A percentile compares a stretch with the other conserved stretches of the same genome.
phyloP scores from a whole-genome alignment of 108 stramenopile genomes.

The Pseudonitzschia pungens region DNA sequence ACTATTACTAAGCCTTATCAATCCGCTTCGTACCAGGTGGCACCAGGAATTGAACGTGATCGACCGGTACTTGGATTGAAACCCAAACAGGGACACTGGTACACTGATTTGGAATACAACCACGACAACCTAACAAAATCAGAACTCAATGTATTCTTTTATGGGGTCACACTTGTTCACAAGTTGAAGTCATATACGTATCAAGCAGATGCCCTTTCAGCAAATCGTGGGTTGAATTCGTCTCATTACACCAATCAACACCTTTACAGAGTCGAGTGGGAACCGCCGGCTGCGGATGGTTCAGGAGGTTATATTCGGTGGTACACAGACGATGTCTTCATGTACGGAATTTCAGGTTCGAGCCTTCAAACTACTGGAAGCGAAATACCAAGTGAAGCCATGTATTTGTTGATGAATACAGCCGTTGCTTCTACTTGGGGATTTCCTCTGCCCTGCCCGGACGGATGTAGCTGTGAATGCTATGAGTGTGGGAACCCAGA shows the following conservation, averaged over 20 bases:
- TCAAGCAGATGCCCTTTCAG: slow-evolving; percentile 85
- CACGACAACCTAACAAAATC: slow-evolving; percentile 59
- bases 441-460: slow-evolving; percentile 79
- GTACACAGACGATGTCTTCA: slow-evolving; percentile 71
- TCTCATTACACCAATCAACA: slow-evolving; percentile 69
- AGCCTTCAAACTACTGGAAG: slow-evolving; percentile 65
- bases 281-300: slow-evolving; percentile 72
- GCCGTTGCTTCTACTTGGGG: slow-evolving; percentile 86
- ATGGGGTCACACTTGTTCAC: slow-evolving; percentile 79
- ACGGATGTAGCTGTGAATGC: slow-evolving; percentile 76
- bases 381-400: slow-evolving; percentile 85
- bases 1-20: slow-evolving; percentile 82
- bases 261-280: slow-evolving; percentile 86
- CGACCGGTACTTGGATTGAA: slow-evolving; percentile 51
- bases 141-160: slow-evolving; percentile 86
- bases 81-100: slow-evolving; percentile 83
- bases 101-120: slow-evolving; percentile 73
- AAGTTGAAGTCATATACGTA: slow-evolving; percentile 74
- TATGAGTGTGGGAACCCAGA: slow-evolving; percentile 85
- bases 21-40: slow-evolving; percentile 74
- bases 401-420: slow-evolving; percentile 89
- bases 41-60: slow-evolving; percentile 50
- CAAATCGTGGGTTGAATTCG: slow-evolving; percentile 65
- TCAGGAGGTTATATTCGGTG: slow-evolving; percentile 70
- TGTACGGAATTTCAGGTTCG: slow-evolving; percentile 64